These are phyloP conservation scores for Colletotrichum siamense DNA, from an alignment of 2,329 filamentous ascomycete genomes.

Conservation along the genomic window DNA sequence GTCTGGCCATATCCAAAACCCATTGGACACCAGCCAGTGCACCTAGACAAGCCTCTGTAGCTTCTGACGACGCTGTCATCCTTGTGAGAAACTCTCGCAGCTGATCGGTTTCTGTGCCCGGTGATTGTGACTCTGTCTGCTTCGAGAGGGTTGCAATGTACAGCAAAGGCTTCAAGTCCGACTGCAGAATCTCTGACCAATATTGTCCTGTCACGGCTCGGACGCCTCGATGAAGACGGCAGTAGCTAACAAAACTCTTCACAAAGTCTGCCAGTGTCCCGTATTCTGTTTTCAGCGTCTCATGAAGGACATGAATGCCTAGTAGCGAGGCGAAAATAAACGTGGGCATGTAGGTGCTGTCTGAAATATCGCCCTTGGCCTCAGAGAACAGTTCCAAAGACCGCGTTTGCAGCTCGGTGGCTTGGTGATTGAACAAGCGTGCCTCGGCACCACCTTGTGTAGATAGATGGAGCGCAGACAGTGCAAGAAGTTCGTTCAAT, in stretches of 20 bases:
- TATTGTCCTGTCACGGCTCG: conserved; percentile 24
- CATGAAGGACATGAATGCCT: conserved; percentile 41
- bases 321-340: conserved; percentile 35
- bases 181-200: conserved; percentile 24
- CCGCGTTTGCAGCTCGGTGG: conserved; percentile 33
- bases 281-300: conserved; percentile 34
- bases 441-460: conserved; percentile 22
- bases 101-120: background rate
- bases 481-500: conserved; percentile 41
- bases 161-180: conserved; percentile 28
- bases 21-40: conserved; percentile 19
- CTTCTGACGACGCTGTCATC: background rate
- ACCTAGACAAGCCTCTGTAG: conserved; percentile 6
- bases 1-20: conserved; percentile 14
- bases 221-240: conserved; percentile 34
- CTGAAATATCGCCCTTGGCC: conserved; percentile 11
- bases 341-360: conserved; percentile 30
- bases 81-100: background rate
- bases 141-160: background rate
- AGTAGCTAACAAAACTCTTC: conserved; percentile 31
- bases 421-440: conserved; percentile 29
- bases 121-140: background rate
- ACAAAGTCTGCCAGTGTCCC: conserved; percentile 33
- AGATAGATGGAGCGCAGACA: conserved; percentile 41
- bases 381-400: conserved; percentile 34